Evolutionary conservation across 2,329 filamentous ascomycete genomes (phyloP).

Genomic region (Epichloe baconii): DNA sequence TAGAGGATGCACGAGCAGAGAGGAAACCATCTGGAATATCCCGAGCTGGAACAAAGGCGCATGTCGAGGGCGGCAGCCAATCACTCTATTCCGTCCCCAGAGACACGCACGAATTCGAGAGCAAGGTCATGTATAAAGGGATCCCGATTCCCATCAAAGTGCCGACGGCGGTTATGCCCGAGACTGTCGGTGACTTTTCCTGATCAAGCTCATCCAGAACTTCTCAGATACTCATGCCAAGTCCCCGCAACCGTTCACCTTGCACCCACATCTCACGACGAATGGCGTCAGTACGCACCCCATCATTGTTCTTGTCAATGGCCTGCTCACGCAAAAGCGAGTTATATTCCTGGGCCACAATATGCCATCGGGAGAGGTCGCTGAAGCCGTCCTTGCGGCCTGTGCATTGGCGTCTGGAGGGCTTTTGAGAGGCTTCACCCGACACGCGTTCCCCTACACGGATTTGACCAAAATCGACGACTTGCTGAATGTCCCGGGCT

Average conservation of each 20-base stretch:
- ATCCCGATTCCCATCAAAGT: conserved; percentile 96
- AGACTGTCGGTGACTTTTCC: conserved; percentile 95
- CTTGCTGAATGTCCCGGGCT: conserved; percentile 86
- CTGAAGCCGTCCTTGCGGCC: conserved; percentile 94
- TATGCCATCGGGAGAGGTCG: conserved; percentile 87
- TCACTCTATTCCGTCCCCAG: conserved; percentile 65
- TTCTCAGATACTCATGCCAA: conserved; percentile 77
- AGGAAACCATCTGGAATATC: conserved; percentile 36
- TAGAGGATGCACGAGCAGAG: conserved; percentile 35
- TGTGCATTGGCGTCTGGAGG: conserved; percentile 89
- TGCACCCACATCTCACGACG: conserved; percentile 88
- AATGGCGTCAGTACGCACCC: conserved; percentile 83
- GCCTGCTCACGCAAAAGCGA: conserved; percentile 87
- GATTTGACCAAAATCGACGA: conserved; percentile 97
- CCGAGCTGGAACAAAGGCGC: conserved; percentile 48
- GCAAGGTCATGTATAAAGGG: conserved; percentile 87
- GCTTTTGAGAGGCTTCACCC: conserved; percentile 82
- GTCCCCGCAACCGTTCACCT: conserved; percentile 67
- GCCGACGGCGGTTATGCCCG: conserved; percentile 81
- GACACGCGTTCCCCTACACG: conserved; percentile 95
- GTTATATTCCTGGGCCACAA: conserved; percentile 94
- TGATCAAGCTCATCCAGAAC: conserved; percentile 93
- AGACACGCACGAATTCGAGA: conserved; percentile 97
- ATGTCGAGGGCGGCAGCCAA: conserved; percentile 40
- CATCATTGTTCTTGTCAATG: conserved; percentile 88